These are phyloP conservation scores for Nothopassalora personata DNA, from an alignment of 2,329 filamentous ascomycete genomes.

Conservation along the genomic window DNA sequence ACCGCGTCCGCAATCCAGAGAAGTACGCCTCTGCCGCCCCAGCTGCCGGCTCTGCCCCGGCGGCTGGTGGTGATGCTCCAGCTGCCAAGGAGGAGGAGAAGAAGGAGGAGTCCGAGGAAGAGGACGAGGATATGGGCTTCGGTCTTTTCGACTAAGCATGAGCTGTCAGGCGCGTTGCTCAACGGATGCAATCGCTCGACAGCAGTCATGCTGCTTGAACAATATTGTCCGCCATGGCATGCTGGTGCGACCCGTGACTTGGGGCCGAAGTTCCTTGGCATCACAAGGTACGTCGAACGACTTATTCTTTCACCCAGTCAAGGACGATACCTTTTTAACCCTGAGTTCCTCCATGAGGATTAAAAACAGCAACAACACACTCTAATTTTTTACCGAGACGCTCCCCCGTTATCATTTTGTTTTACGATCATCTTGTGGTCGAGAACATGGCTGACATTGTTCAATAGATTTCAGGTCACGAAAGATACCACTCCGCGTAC, in stretches of 20 bases:
- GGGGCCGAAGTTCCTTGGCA: not conserved
- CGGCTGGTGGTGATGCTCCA: conserved; percentile 48
- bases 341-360: conserved; percentile 55
- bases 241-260: not conserved
- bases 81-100: conserved; percentile 53
- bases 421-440: not conserved
- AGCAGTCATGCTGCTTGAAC: conserved; percentile 8
- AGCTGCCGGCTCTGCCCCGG: conserved; percentile 53
- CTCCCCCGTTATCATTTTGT: conserved; percentile 15
- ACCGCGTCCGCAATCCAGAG: conserved; percentile 98
- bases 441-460: not conserved
- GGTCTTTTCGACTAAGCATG: conserved; percentile 50
- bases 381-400: conserved; percentile 66
- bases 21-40: conserved; percentile 84
- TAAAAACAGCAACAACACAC: conserved; percentile 58
- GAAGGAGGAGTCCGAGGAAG: conserved; percentile 54
- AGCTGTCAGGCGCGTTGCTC: conserved; percentile 5
- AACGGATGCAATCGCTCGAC: conserved; percentile 11
- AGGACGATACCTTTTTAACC: conserved; percentile 67
- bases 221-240: conserved; percentile 10
- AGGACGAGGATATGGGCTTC: conserved; percentile 52
- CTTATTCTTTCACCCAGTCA: conserved; percentile 17
- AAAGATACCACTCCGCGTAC: not conserved
- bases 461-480: not conserved
- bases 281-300: conserved; percentile 34